phyloP scores from a whole-genome alignment of 2,329 filamentous ascomycete genomes.

The Ascochyta clinopodiicola region DNA sequence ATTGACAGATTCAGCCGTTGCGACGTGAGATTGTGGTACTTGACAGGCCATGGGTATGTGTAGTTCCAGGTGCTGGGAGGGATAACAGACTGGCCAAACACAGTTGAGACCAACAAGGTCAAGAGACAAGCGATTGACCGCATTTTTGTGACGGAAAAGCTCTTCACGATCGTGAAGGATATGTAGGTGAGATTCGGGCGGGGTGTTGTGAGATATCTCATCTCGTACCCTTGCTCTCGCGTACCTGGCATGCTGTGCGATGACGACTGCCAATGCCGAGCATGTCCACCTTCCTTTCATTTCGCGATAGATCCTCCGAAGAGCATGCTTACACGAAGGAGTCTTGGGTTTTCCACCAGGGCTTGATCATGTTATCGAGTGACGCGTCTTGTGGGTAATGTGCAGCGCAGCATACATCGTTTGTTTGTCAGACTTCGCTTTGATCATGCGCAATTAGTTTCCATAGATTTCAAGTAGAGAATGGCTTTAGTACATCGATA shows the following conservation, averaged over 20 bases:
- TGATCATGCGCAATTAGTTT: too few species aligned
- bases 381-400: background rate
- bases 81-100: slow-evolving; percentile 10
- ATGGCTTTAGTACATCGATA: background rate
- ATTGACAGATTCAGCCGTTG: slow-evolving; percentile 59
- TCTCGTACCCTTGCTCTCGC: slow-evolving; percentile 17
- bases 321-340: background rate
- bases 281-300: background rate
- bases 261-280: slow-evolving; percentile 17
- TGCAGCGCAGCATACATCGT: background rate
- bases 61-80: slow-evolving; percentile 39
- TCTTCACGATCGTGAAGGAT: too few species aligned
- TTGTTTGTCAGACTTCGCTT: too few species aligned
- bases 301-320: background rate
- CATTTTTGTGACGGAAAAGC: slow-evolving; percentile 10
- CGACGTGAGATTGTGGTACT: slow-evolving; percentile 57
- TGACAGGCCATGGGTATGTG: slow-evolving; percentile 59
- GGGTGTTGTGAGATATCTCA: slow-evolving; percentile 3
- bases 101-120: slow-evolving; percentile 13
- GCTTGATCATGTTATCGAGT: background rate
- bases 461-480: too few species aligned
- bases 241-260: slow-evolving; percentile 18
- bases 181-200: background rate
- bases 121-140: background rate
- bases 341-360: background rate